A percentile compares a stretch with the other conserved stretches of the same genome.
Evolutionary conservation across 306 rosid genomes (phyloP).

Genomic region (Rubus idaeus): DNA sequence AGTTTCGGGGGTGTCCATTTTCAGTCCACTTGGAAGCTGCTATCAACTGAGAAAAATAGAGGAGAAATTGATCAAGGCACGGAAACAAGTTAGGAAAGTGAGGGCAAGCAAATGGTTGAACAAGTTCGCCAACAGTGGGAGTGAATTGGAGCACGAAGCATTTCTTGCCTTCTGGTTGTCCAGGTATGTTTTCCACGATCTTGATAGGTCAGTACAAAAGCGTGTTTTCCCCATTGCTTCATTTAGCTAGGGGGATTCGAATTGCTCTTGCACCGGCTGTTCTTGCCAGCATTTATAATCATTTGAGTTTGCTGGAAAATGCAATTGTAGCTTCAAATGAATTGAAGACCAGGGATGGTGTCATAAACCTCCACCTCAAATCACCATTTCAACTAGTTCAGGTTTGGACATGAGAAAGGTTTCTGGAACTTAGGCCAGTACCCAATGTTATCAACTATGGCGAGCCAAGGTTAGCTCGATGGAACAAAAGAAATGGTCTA

Average conservation of each 20-base stretch:
- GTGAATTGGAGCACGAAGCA: too few species aligned
- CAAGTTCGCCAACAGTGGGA: constrained; percentile 29
- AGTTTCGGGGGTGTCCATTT: constrained; percentile 23
- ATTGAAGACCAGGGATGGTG: too few species aligned
- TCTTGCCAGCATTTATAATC: constrained; percentile 19
- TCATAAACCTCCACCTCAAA: too few species aligned
- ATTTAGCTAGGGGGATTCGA: constrained; percentile 18
- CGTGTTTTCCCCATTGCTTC: constrained; percentile 30
- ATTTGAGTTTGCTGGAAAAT: constrained; percentile 9
- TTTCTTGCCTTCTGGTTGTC: constrained; percentile 33
- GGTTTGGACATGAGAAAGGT: too few species aligned
- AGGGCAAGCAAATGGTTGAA: constrained; percentile 26
- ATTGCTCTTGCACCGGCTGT: constrained; percentile 20
- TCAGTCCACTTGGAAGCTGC: not conserved
- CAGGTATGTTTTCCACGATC: constrained; percentile 29
- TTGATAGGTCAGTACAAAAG: not conserved
- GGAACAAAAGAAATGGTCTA: constrained; percentile 26
- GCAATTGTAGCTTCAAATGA: too few species aligned
- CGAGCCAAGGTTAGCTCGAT: constrained; percentile 26
- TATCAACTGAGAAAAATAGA: too few species aligned
- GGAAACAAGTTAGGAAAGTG: too few species aligned
- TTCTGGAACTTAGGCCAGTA: too few species aligned
- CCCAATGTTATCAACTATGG: too few species aligned
- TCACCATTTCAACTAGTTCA: too few species aligned
- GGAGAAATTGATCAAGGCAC: too few species aligned